Percentiles rank a stretch among this genome's conserved stretches.
Conservation (phyloP, 2,329 filamentous ascomycete genomes). For the Sphaerulina vaccinii region DNA sequence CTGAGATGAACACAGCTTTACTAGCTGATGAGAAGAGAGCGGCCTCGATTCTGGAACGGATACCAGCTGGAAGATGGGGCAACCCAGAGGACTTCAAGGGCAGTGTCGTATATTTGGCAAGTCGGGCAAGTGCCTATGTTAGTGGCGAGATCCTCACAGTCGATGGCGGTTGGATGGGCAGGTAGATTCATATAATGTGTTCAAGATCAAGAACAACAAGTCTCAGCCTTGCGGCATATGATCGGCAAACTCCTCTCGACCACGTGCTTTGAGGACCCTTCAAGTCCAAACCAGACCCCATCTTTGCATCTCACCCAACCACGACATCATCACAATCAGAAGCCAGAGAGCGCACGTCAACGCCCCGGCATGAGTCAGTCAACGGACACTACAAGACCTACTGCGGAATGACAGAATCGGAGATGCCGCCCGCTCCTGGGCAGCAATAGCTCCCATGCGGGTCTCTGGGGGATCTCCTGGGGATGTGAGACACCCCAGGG, state of each 20-base stretch:
- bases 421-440: neutral
- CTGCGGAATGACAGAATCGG: neutral
- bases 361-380: no score
- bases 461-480: neutral
- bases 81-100: slow-evolving; percentile 85
- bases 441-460: neutral
- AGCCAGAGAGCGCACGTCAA: no score
- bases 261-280: no score
- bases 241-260: no score
- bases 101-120: slow-evolving; percentile 72
- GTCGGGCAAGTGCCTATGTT: slow-evolving; percentile 74
- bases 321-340: no score
- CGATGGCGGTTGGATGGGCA: slow-evolving; percentile 88
- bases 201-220: no score
- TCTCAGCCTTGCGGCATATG: neutral
- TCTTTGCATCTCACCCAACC: no score
- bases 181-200: slow-evolving; percentile 54
- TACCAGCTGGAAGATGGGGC: slow-evolving; percentile 83
- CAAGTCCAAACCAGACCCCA: no score
- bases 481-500: neutral
- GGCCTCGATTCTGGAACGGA: slow-evolving; percentile 72
- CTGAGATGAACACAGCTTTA: slow-evolving; percentile 90
- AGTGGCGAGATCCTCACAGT: slow-evolving; percentile 79
- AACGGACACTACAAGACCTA: no score
- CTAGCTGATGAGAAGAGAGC: slow-evolving; percentile 69